Conservation (phyloP, 306 rosid genomes). For the Pachyrhizus erosus region DNA sequence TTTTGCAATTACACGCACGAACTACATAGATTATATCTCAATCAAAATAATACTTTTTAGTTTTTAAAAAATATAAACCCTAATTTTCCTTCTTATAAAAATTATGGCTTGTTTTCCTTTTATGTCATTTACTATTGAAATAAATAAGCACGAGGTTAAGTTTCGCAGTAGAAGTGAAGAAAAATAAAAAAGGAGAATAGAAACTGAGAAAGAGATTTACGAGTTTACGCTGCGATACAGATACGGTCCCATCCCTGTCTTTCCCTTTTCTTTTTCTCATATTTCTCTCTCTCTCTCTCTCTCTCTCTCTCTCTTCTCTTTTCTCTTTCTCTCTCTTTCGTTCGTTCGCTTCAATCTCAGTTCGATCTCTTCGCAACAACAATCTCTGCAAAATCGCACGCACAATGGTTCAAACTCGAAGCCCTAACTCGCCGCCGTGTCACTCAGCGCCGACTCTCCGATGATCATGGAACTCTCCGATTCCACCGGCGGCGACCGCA, state of each 20-base stretch:
- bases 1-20: too few relatives aligned
- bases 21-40: too few relatives aligned
- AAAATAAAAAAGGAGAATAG: background rate
- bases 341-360: constrained; percentile 49
- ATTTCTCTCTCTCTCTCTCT: constrained; percentile 19
- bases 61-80: background rate
- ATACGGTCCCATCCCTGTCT: constrained; percentile 73
- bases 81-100: background rate
- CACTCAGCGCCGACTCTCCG: constrained; percentile 58
- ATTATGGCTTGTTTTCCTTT: background rate
- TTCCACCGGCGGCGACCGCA: constrained; percentile 63
- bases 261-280: constrained; percentile 39
- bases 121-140: background rate
- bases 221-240: constrained; percentile 50
- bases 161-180: background rate
- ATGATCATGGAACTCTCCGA: constrained; percentile 88
- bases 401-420: constrained; percentile 68
- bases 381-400: constrained; percentile 42
- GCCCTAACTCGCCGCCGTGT: constrained; percentile 49
- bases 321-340: background rate
- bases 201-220: constrained; percentile 39
- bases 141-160: background rate
- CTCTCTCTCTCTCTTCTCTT: background rate
- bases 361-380: constrained; percentile 53
- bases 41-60: too few relatives aligned